These are phyloP conservation scores for Aspergillus floridensis DNA, from an alignment of 2,329 filamentous ascomycete genomes.

Conservation along the genomic window DNA sequence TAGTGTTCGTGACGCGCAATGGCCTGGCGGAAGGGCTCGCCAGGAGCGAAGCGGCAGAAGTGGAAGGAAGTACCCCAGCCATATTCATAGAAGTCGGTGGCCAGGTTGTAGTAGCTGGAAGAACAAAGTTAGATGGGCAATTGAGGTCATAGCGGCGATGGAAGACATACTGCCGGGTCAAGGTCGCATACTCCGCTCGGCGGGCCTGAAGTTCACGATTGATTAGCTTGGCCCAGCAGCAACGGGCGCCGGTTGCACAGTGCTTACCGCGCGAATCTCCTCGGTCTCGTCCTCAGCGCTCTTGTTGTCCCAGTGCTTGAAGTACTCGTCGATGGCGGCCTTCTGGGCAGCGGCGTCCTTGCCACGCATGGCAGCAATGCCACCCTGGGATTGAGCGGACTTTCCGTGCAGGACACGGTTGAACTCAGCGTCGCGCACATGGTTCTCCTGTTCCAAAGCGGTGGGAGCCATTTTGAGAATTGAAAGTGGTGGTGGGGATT, in stretches of 20 bases:
- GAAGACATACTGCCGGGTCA: conserved; percentile 78
- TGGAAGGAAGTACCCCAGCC: conserved; percentile 97
- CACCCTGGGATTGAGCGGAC: conserved; percentile 67
- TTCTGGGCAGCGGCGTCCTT: conserved; percentile 79
- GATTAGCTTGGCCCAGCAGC: conserved; percentile 12
- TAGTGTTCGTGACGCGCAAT: conserved; percentile 98
- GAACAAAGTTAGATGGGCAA: conserved; percentile 4
- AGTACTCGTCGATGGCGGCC: conserved; percentile 84
- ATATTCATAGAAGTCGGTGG: conserved; percentile 95
- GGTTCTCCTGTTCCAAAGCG: conserved; percentile 76
- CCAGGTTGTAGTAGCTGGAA: conserved; percentile 86
- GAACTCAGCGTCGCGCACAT: conserved; percentile 82
- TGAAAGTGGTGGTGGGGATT: conserved; percentile 14
- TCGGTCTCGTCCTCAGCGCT: conserved; percentile 74
- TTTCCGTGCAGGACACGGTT: conserved; percentile 82
- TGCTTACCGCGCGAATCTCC: conserved; percentile 70
- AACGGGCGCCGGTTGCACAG: neutral
- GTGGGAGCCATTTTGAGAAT: conserved; percentile 50
- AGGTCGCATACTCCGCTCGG: conserved; percentile 82
- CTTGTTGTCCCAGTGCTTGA: conserved; percentile 96
- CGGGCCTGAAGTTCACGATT: conserved; percentile 56
- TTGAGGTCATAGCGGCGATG: neutral
- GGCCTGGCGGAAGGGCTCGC: conserved; percentile 84
- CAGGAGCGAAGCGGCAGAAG: conserved; percentile 88
- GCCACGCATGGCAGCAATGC: conserved; percentile 76